A percentile compares a stretch with the other conserved stretches of the same genome.
Evolutionary conservation across 2,329 filamentous ascomycete genomes (phyloP).

Genomic region (Saccharata proteae): DNA sequence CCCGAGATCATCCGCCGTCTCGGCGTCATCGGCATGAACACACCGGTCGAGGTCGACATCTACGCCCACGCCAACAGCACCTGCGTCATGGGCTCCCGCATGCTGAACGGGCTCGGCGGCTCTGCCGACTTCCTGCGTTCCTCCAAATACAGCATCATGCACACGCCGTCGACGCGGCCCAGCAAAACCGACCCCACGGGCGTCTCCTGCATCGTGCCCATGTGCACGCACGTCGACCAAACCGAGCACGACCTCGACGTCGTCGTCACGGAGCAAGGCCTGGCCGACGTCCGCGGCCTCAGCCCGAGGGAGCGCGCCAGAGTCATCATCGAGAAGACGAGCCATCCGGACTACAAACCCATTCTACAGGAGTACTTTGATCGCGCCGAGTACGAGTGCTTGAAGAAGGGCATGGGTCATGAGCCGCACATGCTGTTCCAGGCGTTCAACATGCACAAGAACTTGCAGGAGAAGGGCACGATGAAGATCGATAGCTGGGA

Average conservation of each 20-base stretch:
- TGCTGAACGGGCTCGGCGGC: constrained; percentile 76
- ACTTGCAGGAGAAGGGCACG: constrained; percentile 67
- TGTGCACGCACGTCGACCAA: constrained; percentile 87
- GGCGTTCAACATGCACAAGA: constrained; percentile 80
- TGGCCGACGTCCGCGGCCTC: constrained; percentile 75
- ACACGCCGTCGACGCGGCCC: constrained; percentile 71
- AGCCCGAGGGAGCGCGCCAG: constrained; percentile 67
- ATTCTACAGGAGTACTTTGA: constrained; percentile 76
- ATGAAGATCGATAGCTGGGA: constrained; percentile 71
- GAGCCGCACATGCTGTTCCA: constrained; percentile 82
- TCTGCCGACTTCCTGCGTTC: constrained; percentile 70
- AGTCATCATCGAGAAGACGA: constrained; percentile 77
- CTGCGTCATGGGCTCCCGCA: constrained; percentile 76
- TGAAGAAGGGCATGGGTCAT: constrained; percentile 79
- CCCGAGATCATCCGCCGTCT: constrained; percentile 82
- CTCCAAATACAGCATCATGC: constrained; percentile 84
- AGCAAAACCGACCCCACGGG: constrained; percentile 73
- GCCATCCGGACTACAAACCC: constrained; percentile 72
- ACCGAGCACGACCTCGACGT: constrained; percentile 88
- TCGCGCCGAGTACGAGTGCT: constrained; percentile 73
- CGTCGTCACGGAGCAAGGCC: constrained; percentile 66
- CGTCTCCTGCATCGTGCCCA: constrained; percentile 80
- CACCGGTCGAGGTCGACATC: constrained; percentile 85
- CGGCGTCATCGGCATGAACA: constrained; percentile 90
- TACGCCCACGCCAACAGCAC: constrained; percentile 89